Evolutionary conservation across 345 rosid genomes (phyloP).

Genomic region (Arabidopsis arenosa): DNA sequence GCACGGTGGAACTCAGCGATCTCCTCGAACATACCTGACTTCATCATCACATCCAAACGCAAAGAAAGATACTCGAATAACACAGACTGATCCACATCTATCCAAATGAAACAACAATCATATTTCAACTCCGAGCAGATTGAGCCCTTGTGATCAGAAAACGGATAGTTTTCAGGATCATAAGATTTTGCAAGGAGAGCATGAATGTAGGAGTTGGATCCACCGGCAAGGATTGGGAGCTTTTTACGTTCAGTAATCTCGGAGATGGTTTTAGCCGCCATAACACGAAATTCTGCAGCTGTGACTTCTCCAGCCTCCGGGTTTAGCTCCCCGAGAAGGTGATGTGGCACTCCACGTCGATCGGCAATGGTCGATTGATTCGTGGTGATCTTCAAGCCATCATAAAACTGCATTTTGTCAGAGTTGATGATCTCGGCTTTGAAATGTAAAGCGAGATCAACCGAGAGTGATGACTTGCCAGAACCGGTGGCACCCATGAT

Average conservation of each 20-base stretch:
- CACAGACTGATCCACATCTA: constrained; percentile 64
- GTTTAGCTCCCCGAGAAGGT: constrained; percentile 54
- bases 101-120: constrained; percentile 51
- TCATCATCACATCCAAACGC: constrained; percentile 68
- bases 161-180: constrained; percentile 43
- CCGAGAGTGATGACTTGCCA: constrained; percentile 71
- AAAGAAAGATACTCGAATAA: constrained; percentile 49
- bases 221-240: constrained; percentile 74
- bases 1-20: constrained; percentile 55
- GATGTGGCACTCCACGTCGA: constrained; percentile 66
- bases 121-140: constrained; percentile 3
- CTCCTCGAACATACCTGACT: constrained; percentile 66
- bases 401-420: constrained; percentile 63
- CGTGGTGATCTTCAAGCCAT: constrained; percentile 36
- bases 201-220: constrained; percentile 75
- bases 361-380: constrained; percentile 54
- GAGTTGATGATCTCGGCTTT: constrained; percentile 70
- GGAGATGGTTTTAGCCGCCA: constrained; percentile 51
- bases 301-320: constrained; percentile 60
- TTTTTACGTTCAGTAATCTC: constrained; percentile 49
- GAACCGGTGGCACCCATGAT: constrained; percentile 74
- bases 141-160: constrained; percentile 14
- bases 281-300: constrained; percentile 49
- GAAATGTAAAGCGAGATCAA: constrained; percentile 64
- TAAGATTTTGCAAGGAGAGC: constrained; percentile 50